A percentile compares a stretch with the other conserved stretches of the same genome.
phyloP scores from a whole-genome alignment of 2,329 filamentous ascomycete species.

The Uncinocarpus reesii region DNA sequence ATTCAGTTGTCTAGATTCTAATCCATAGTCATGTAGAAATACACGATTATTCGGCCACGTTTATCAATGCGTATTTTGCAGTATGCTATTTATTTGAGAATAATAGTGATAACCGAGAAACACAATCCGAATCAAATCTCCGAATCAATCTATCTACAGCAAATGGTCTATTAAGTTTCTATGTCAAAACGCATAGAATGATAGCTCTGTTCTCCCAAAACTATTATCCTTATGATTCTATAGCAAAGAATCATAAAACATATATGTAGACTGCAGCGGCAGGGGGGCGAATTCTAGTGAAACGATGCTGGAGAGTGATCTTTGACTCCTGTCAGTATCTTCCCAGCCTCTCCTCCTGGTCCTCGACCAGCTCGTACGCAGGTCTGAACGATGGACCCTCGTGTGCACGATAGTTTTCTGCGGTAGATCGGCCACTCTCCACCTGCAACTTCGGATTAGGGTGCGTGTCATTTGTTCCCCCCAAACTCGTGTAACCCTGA shows the following conservation, averaged over 20 bases:
- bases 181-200: background rate
- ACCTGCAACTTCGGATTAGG: conserved; percentile 66
- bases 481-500: conserved; percentile 80
- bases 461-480: conserved; percentile 76
- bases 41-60: background rate
- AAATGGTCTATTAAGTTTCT: background rate
- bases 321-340: conserved; percentile 43
- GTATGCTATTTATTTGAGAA: no score
- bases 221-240: no score
- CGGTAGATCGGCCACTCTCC: conserved; percentile 21
- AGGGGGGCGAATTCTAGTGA: background rate
- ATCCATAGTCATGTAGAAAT: background rate
- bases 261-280: background rate
- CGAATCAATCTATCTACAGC: no score
- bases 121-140: no score
- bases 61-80: background rate
- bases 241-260: background rate
- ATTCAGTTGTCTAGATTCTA: background rate
- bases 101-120: no score
- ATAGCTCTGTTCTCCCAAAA: no score
- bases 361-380: conserved; percentile 64
- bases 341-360: conserved; percentile 68
- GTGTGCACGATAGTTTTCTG: conserved; percentile 6
- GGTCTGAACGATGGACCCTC: conserved; percentile 47
- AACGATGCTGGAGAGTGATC: background rate